Base-by-base conservation (phyloP, 2,329 filamentous ascomycete genomes). In the Alternaria triticina region DNA sequence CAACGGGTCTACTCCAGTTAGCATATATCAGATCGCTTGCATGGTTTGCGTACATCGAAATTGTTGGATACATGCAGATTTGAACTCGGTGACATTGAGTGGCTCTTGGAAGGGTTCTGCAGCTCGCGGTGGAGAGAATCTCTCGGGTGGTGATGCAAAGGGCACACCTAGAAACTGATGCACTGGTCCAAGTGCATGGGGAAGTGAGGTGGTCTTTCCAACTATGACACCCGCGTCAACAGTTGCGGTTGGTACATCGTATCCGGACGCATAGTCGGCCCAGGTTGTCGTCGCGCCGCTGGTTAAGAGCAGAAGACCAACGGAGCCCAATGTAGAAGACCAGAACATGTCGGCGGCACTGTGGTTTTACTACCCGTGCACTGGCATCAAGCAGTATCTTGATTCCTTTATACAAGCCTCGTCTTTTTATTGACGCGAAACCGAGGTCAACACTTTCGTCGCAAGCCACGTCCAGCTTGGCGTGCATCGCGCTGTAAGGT, bases 161-260 rank as follows among this genome's bases (percentile, higher is more conserved):
- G 74, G 76, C 1, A 77, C 69, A 6, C 76, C 76, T 6, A 77
- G 66, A 43, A 76, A 77, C 36, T 77, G 70, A 54, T 77, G 74
- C 3, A 77, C 73, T 15, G 62, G 62, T 27, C 61, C 67, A 3
- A 70, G 20, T 17, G 68, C 65, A 7, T 66, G 61, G 0, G 73
- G 66, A 13, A 71, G 72, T 4, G 70, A 59, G 9, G 74, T 77
- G 0, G 71, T 63, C 7, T 69, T 77, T 12, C 76, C 75, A 6
- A 77, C 43, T 2, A 78, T 15, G 1, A 69, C 54, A 15, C 75
- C 75, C 27, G 62, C 56, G 52, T 70, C 65, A 15, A 77, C 67
- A 3, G 69, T 74, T 7, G 69, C 74, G 20, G 71, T 74, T 3
- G 73, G 74, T 9, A 62, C 63, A 61, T 28, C 52, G 23, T 59